phyloP scores from a whole-genome alignment of 2,329 filamentous ascomycete species.

The Fusarium globosum region DNA sequence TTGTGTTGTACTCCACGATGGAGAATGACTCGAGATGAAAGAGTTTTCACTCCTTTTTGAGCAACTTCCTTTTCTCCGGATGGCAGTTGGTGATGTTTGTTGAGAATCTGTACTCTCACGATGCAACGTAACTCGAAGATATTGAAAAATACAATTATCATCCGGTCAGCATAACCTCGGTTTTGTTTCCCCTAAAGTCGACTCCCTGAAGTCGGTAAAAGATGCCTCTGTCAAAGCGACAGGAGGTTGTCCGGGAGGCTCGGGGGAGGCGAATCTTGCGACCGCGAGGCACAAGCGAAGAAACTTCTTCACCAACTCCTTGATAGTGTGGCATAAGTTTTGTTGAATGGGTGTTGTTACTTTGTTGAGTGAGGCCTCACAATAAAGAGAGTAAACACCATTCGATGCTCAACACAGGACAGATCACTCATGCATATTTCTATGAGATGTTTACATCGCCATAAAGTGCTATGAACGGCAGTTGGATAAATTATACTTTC shows the following conservation, averaged over 20 bases:
- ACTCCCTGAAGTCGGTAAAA: not conserved
- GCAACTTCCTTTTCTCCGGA: constrained; percentile 41
- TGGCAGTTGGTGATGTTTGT: constrained; percentile 5
- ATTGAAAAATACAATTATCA: not conserved
- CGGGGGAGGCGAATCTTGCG: not conserved
- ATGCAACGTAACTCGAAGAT: constrained; percentile 11
- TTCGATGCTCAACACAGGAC: not conserved
- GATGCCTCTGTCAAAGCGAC: not conserved
- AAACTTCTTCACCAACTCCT: not conserved
- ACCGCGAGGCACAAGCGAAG: not conserved
- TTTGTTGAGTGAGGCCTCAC: not conserved
- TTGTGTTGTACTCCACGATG: constrained; percentile 7
- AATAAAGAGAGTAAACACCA: not conserved
- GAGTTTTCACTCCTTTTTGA: constrained; percentile 20
- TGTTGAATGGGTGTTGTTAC: not conserved
- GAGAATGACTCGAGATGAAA: constrained; percentile 1
- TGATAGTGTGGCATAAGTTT: not conserved
- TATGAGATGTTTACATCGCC: not conserved
- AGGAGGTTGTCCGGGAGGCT: not conserved
- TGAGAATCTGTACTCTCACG: constrained; percentile 4
- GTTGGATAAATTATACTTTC: not conserved
- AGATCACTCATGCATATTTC: not conserved
- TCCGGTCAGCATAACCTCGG: constrained; percentile 30
- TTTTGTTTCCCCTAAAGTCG: not conserved
- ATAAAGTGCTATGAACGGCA: not conserved